phyloP scores from a whole-genome alignment of 2,329 filamentous ascomycete genomes.

The Cercospora janseana region DNA sequence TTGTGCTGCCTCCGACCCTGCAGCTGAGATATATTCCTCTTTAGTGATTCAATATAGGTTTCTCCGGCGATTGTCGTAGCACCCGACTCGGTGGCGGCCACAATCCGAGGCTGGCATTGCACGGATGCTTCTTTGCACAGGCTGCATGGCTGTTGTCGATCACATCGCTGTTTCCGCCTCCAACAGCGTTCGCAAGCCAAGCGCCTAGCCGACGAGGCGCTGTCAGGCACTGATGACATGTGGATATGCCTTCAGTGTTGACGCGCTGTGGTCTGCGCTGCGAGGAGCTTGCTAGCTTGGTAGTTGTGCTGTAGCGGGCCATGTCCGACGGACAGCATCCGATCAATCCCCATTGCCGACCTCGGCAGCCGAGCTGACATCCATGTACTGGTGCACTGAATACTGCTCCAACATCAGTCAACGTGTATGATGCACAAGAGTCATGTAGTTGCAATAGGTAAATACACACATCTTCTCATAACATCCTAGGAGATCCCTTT shows the following conservation, averaged over 20 bases:
- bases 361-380: too few relatives aligned
- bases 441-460: too few relatives aligned
- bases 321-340: neutral
- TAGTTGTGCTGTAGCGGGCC: neutral
- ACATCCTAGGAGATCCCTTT: too few relatives aligned
- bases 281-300: neutral
- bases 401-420: too few relatives aligned
- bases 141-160: conserved; percentile 5
- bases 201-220: neutral
- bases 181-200: conserved; percentile 13
- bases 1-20: neutral
- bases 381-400: too few relatives aligned
- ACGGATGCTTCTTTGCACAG: conserved; percentile 2
- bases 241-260: neutral
- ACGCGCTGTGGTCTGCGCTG: too few relatives aligned
- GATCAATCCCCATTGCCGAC: neutral
- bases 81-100: neutral
- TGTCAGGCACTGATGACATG: neutral
- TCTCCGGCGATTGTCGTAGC: neutral
- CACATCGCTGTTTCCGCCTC: conserved; percentile 15
- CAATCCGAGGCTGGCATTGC: neutral
- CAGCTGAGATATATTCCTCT: conserved; percentile 3
- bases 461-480: too few relatives aligned
- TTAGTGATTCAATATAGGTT: conserved; percentile 6
- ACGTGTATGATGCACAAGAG: too few relatives aligned